Evolutionary conservation across 2,329 filamentous ascomycete species (phyloP), one percentile per base, ranked within the genome.

Genomic region (Pestalotiopsis sp.): DNA sequence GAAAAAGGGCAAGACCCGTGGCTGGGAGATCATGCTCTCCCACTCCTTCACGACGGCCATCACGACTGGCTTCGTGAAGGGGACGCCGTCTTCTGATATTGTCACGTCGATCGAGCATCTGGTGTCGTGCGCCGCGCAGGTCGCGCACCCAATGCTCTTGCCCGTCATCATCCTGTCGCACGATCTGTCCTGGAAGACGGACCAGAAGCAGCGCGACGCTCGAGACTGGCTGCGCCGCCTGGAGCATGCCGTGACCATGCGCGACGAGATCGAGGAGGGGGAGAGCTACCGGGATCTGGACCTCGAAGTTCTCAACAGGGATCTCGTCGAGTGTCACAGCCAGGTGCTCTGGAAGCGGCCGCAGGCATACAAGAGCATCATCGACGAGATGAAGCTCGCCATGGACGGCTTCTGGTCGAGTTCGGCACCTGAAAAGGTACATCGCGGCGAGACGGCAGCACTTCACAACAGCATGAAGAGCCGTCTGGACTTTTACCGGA

Each of bases 21-120:
- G 89, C 59, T 91, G 88, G 87, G 89, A 91, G 78, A 82, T 90
- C 67, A 88, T 89, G 82, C 83, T 91, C 49, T 89, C 87, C 3
- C 82, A 91, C 77, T 84, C 82, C 61, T 85, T 90, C 78, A 80
- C 77, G 13, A 85, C 84, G 2, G 80, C 81, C 71, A 83, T 90
- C 71, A 91, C 88, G 1, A 87, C 86, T 2, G 89, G 88, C 66
- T 91, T 84, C 76, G 83, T 87, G 74, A 91, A 91, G 80, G 88
- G 88, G 68, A 91, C 89, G 2, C 77, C 84, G 39, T 86, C 83
- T 66, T 88, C 87, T 38, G 84, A 89, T 73, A 82, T 90, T 56
- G 79, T 82, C 61, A 76, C 79, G 41, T 82, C 83, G 61, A 81
- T 91, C 68, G 71, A 79, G 38, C 86, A 90, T 73, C 78, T 90